phyloP scores from a whole-genome alignment of 192 early-diverging fungal genomes.

The Mortierella hygrophila region DNA sequence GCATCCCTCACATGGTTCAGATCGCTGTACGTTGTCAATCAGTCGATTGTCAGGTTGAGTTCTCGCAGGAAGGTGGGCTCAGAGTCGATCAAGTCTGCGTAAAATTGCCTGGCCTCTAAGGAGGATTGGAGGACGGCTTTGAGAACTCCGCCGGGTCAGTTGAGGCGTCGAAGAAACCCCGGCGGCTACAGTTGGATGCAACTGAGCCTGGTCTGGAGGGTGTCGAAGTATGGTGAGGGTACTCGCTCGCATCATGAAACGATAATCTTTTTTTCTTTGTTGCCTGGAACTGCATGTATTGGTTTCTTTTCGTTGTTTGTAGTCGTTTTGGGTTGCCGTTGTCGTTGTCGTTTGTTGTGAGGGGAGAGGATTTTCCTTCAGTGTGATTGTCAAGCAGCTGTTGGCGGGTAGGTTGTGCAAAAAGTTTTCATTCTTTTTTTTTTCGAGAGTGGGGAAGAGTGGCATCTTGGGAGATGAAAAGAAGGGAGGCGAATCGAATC shows the following conservation, averaged over 20 bases:
- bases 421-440: not conserved
- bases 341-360: no score
- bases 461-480: not conserved
- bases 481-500: not conserved
- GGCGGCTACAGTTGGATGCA: not conserved
- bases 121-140: not conserved
- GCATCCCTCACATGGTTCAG: conserved; percentile 15
- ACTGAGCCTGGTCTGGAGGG: not conserved
- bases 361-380: no score
- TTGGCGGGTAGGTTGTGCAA: no score
- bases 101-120: conserved; percentile 11
- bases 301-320: not conserved
- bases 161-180: not conserved
- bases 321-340: no score
- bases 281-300: not conserved
- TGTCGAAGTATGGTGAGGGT: conserved; percentile 5
- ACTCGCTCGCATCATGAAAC: conserved; percentile 15
- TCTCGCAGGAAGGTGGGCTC: conserved; percentile 5
- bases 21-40: conserved; percentile 14
- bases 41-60: conserved; percentile 16
- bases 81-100: conserved; percentile 9
- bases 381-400: no score
- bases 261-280: not conserved
- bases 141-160: conserved; percentile 14
- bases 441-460: not conserved